Evolutionary conservation across 2,329 filamentous ascomycete genomes (phyloP).

Genomic region (Davidsoniella virescens): DNA sequence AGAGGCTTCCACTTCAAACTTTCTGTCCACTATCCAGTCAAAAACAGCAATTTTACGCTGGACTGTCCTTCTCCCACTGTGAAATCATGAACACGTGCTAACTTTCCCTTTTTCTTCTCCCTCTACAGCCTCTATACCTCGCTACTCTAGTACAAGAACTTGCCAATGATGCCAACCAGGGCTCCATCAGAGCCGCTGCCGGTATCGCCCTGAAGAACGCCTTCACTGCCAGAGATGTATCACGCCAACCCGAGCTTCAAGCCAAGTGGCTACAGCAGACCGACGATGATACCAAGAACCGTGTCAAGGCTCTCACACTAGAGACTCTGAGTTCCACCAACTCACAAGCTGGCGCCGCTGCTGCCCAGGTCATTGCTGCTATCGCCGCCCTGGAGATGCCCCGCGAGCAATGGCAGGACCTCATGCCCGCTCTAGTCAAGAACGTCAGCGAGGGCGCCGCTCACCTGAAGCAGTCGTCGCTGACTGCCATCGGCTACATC

Average conservation of each 20-base stretch:
- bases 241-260: conserved; percentile 78
- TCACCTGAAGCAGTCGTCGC: conserved; percentile 82
- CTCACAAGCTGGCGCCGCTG: conserved; percentile 68
- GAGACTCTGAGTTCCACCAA: conserved; percentile 71
- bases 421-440: conserved; percentile 78
- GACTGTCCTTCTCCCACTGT: no score
- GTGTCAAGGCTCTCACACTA: conserved; percentile 81
- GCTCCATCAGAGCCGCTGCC: conserved; percentile 79
- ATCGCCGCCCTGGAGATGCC: conserved; percentile 92
- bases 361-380: conserved; percentile 87
- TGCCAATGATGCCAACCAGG: conserved; percentile 71
- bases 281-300: conserved; percentile 63
- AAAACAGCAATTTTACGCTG: no score
- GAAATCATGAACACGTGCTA: no score
- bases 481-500: conserved; percentile 95
- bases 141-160: conserved; percentile 84
- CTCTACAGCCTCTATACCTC: conserved; percentile 68
- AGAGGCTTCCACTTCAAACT: not conserved
- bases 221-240: conserved; percentile 82
- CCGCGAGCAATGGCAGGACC: conserved; percentile 78
- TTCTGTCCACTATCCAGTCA: not conserved
- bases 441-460: conserved; percentile 78
- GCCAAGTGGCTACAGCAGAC: conserved; percentile 81
- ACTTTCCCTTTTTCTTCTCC: not conserved
- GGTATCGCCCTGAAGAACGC: conserved; percentile 97